Base-by-base conservation (phyloP, 768 basidiomycete species). In the Artomyces pyxidatus region DNA sequence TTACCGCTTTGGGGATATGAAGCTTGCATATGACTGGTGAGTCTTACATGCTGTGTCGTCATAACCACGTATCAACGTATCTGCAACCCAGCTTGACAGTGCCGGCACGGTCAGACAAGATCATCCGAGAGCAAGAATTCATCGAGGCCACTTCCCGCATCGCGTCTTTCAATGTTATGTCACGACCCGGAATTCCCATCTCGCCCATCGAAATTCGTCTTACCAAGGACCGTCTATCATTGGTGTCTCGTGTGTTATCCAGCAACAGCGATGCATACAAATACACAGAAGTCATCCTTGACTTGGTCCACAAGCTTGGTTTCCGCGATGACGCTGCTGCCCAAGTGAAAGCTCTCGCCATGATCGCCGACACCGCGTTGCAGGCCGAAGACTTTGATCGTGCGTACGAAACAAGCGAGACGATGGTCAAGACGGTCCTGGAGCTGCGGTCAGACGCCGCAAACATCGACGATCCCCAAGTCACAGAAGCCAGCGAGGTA, bases 61-160 rank as follows among this genome's bases (percentile, higher is more conserved):
- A 45, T 51, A 17, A 42, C 8, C 48, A 26, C 25, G 16, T 23
- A 29, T 26, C 16, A 29, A 21, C 12, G 12, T 45, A 14, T 12
- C 25, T 27, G 48, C 38, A 16, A n/a, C 35, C 19, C 8, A 97
- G 95, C 59, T 72, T 98, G 47, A 72, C 82, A 43, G 87, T 97
- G 11, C 81, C 88, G 1, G 71, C 70, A 6, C 65, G 71, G 4
- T 83, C 91, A 0, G 76, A 80, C 16, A 71, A 70, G 0, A 72
- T 94, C 47, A 56, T 65, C 12, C 71, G 69, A 50, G 91, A 97
- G 63, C 85, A 83, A 48, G 86, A 91, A 47, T 99, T 97, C 65
- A 96, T 99, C 53, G 94, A 98, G 69, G 96, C 96, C 2, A 99
- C 96, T 1, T 95, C 92, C 22, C 84, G 90, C 2, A 82, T 99